Base-by-base conservation (phyloP, 2,329 filamentous ascomycete genomes). In the Fusarium floridanum region DNA sequence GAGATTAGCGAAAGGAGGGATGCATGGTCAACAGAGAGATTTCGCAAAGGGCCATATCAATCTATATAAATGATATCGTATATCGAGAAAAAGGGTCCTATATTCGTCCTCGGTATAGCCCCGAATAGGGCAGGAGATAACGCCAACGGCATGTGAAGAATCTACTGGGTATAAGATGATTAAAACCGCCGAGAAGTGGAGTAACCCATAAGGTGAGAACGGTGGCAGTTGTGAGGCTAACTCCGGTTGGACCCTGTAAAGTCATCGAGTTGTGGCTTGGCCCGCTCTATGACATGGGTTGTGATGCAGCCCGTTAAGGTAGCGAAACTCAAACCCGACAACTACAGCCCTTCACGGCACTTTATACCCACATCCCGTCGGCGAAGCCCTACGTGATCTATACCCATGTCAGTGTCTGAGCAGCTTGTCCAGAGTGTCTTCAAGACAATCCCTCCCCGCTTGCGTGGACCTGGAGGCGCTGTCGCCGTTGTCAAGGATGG, bases 391-490 rank as follows among this genome's bases (percentile, higher is more conserved):
- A 32, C 45, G 16, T 55, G 27, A 32, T 32, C 50, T 32, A 20
- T 32, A 32, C 45, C 50, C 50, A 55, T 55, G 50, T 55, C 50
- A 5, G 22, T 53, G 24, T 32, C 48, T 27, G 45, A 50, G 45
- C 45, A 50, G 16, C 50, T 59, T 24, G 71, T 73, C 48, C 50
- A 68, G 5, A 41, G 64, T 45, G 34, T 74, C 20, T 45, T 73
- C 2, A 61, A 61, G 62, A 16, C 41, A 16, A 61, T 64, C 20
- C 71, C 71, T 37, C 62, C 71, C 63, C 71, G 67, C 48, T 61
- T 74, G 32, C 71, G 67, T 37, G 71, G 71, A 17, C 71, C 71
- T 57, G 71, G 71, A 5, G 71, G 71, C 17, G 71, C 71, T 8
- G 61, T 73, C 16, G 71, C 71, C 16, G 67, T 73, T 2, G 39